Percentiles rank a stretch among this genome's conserved stretches.
These are phyloP conservation scores for Cladosporium halotolerans DNA, from an alignment of 2,329 filamentous ascomycete genomes.

Conservation along the genomic window DNA sequence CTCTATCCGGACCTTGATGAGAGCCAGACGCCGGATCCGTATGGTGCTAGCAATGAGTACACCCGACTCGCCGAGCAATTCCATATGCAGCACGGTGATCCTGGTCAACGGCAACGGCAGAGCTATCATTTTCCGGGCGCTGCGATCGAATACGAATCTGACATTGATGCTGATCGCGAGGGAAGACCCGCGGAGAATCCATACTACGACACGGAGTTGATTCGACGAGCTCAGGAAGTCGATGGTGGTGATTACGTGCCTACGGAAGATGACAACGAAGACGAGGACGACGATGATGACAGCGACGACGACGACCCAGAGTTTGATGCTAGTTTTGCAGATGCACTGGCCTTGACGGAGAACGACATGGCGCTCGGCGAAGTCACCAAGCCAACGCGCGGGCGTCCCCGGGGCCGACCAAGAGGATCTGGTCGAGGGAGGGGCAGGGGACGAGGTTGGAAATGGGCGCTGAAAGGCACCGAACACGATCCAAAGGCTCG, in stretches of 20 bases:
- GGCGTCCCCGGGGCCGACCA: slow-evolving; percentile 14
- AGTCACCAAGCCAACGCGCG: not conserved
- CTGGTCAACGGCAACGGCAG: not conserved
- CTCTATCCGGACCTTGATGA: slow-evolving; percentile 7
- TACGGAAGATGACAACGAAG: slow-evolving; percentile 1
- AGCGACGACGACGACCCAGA: slow-evolving; percentile 2
- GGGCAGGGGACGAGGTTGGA: slow-evolving; percentile 24
- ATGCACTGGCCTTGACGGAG: slow-evolving; percentile 3
- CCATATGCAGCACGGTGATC: slow-evolving; percentile 10
- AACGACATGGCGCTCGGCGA: not conserved
- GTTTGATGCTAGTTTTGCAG: slow-evolving; percentile 4
- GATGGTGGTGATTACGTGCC: slow-evolving; percentile 10
- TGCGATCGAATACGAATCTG: slow-evolving; percentile 4
- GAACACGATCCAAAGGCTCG: slow-evolving; percentile 25
- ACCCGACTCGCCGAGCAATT: slow-evolving; percentile 14
- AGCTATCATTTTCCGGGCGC: slow-evolving; percentile 7
- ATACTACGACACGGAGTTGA: slow-evolving; percentile 7
- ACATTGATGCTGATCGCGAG: slow-evolving; percentile 3
- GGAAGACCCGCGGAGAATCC: slow-evolving; percentile 5
- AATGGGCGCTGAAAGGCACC: slow-evolving; percentile 28
- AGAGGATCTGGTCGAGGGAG: slow-evolving; percentile 20
- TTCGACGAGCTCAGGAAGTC: not conserved
- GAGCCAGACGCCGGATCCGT: not conserved
- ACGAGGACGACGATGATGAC: not conserved
- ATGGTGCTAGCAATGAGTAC: slow-evolving; percentile 8